A percentile compares a stretch with the other conserved stretches of the same genome.
phyloP scores from a whole-genome alignment of 352 stramenopile species.

The Halophytophthora batemanensis region DNA sequence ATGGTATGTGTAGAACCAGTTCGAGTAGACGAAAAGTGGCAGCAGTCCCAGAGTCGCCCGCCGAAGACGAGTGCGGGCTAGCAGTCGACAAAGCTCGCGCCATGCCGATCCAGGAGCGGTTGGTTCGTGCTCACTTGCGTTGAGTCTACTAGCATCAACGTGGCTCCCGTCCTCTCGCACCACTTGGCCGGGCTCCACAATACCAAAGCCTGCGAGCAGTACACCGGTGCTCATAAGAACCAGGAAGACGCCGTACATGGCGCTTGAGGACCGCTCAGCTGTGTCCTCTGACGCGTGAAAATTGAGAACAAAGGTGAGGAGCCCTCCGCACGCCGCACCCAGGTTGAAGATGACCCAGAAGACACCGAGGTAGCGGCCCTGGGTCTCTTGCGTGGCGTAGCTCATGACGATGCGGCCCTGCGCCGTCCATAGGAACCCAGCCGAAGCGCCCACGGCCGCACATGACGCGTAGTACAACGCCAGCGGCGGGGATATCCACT shows the following conservation, averaged over 20 bases:
- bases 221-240: slow-evolving; percentile 46
- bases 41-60: slow-evolving; percentile 26
- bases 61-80: neutral
- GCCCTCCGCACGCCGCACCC: slow-evolving; percentile 51
- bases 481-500: slow-evolving; percentile 3
- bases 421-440: slow-evolving; percentile 73
- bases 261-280: slow-evolving; percentile 15
- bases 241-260: slow-evolving; percentile 63
- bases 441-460: slow-evolving; percentile 45
- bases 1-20: slow-evolving; percentile 73
- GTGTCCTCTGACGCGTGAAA: slow-evolving; percentile 9
- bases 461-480: slow-evolving; percentile 25
- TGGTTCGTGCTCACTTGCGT: neutral
- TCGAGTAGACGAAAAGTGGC: slow-evolving; percentile 55
- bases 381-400: slow-evolving; percentile 41
- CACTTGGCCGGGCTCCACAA: slow-evolving; percentile 28
- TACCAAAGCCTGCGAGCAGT: slow-evolving; percentile 35
- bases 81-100: neutral
- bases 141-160: slow-evolving; percentile 5
- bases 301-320: slow-evolving; percentile 58
- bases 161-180: slow-evolving; percentile 20
- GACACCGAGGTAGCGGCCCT: slow-evolving; percentile 49
- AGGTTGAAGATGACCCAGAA: slow-evolving; percentile 89
- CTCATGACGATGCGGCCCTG: slow-evolving; percentile 67
- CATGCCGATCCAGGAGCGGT: neutral